Percentiles rank a stretch among this genome's conserved stretches.
These are phyloP conservation scores for Aspergillus ibericus DNA, from an alignment of 2,329 filamentous ascomycete species.

Conservation along the genomic window DNA sequence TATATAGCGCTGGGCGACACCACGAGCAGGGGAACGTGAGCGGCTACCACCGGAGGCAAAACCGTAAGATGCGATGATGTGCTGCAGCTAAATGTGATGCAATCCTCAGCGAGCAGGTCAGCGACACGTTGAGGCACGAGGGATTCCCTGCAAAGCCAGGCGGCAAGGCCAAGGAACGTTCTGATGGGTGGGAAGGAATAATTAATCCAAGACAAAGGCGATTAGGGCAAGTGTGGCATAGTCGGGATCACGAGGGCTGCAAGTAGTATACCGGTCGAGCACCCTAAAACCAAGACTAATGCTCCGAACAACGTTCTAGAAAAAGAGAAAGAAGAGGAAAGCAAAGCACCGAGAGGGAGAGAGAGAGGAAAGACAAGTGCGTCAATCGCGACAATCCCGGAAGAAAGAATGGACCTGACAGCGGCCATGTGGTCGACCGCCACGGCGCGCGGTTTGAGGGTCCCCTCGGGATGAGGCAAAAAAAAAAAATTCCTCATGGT, in stretches of 20 bases:
- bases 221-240: neutral
- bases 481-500: neutral
- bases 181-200: neutral
- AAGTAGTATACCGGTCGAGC: neutral
- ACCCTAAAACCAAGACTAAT: neutral
- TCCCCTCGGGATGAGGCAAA: neutral
- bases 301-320: neutral
- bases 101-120: constrained; percentile 29
- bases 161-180: neutral
- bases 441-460: neutral
- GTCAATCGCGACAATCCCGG: neutral
- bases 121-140: constrained; percentile 1
- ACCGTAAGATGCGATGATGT: constrained; percentile 26
- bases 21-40: neutral
- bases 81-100: constrained; percentile 33
- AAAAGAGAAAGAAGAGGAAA: neutral
- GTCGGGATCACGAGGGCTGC: neutral
- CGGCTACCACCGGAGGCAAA: constrained; percentile 16
- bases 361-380: neutral
- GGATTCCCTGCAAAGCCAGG: constrained; percentile 1
- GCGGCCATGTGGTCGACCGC: neutral
- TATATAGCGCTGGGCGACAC: constrained; percentile 5
- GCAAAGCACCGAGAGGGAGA: neutral
- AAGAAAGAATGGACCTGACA: too few species aligned
- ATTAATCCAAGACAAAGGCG: neutral